Evolutionary conservation across 2,329 filamentous ascomycete species (phyloP), one percentile per base, ranked within the genome.

Genomic region (Aspergillus sclerotialis): DNA sequence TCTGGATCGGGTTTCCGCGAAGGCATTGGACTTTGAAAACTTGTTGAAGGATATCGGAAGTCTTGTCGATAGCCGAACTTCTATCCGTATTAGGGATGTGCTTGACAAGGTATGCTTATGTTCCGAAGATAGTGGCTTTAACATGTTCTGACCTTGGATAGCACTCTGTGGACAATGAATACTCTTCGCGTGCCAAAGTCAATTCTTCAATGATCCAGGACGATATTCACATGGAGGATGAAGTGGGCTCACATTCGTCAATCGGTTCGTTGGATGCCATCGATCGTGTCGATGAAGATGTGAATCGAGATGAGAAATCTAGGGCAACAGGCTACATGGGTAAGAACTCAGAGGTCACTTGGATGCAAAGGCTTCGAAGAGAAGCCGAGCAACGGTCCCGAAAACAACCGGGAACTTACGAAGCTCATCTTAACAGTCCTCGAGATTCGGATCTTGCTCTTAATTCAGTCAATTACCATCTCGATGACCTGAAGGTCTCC

Each of bases 291-390:
- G 59, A 67, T 30, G 64, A 68, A 42, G 65, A 69, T 29, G 46
- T 66, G 30, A 63, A 64, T 13, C 54, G 60, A 28, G 55, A 43
- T 34, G 54, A 59, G 40, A 41, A 51, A 26, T 50, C 58, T 2
- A 46, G 60, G 34, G 55, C 58, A 6, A 67, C 61, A 2, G 62
- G 64, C 1, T 68, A 61, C 39, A 61, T 65, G 51, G 65, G 65
- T 3, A 68, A 68, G 38, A 66, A 65, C 26, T 68, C 65, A 1
- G 64, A 68, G 35, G 45, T 67, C 10, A 67, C 58, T 10, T 69
- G 65, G 65, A 57, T 68, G 45, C 64, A 68, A 39, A 54, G 61
- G 24, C 39, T 68, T 15, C 56, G 55, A 6, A 46, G 51, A 48
- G 57, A 67, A 49, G 52, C 60, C 37, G 53, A 57, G 24, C 48